Percentiles rank a stretch among this genome's conserved stretches.
Conservation (phyloP, 2,329 filamentous ascomycete species). For the Dactylellina sp. region DNA sequence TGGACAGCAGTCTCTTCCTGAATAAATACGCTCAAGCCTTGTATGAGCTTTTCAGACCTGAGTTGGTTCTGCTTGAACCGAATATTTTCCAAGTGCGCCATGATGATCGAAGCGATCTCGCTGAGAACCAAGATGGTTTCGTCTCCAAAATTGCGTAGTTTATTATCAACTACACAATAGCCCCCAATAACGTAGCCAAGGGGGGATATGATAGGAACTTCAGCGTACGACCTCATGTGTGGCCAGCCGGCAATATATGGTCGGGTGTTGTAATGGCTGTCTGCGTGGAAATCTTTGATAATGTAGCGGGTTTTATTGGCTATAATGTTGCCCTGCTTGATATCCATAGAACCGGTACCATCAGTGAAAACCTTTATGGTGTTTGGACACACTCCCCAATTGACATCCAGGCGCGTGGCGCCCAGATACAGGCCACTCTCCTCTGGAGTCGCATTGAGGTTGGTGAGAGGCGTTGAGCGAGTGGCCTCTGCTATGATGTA, state of each 20-base stretch:
- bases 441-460: slow-evolving; percentile 10
- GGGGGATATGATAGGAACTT: slow-evolving; percentile 62
- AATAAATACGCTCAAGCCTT: slow-evolving; percentile 8
- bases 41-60: slow-evolving; percentile 18
- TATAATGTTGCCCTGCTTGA: slow-evolving; percentile 59
- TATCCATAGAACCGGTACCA: slow-evolving; percentile 59
- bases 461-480: slow-evolving; percentile 60
- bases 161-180: slow-evolving; percentile 62
- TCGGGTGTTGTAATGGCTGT: slow-evolving; percentile 60
- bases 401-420: slow-evolving; percentile 57
- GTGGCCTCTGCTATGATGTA: slow-evolving; percentile 70
- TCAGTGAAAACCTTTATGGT: slow-evolving; percentile 61
- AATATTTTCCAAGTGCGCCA: slow-evolving; percentile 18
- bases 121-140: slow-evolving; percentile 16
- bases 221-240: slow-evolving; percentile 62
- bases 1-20: slow-evolving; percentile 15
- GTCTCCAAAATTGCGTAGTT: slow-evolving; percentile 57
- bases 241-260: slow-evolving; percentile 62
- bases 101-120: slow-evolving; percentile 15
- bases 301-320: slow-evolving; percentile 62
- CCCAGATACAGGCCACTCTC: slow-evolving; percentile 13
- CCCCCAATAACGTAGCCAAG: slow-evolving; percentile 62
- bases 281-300: slow-evolving; percentile 61
- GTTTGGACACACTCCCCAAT: slow-evolving; percentile 62
- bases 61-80: slow-evolving; percentile 13